These are phyloP conservation scores for Cronartium ribicola DNA, from an alignment of 1,284 basidiomycete genomes.

Conservation along the genomic window DNA sequence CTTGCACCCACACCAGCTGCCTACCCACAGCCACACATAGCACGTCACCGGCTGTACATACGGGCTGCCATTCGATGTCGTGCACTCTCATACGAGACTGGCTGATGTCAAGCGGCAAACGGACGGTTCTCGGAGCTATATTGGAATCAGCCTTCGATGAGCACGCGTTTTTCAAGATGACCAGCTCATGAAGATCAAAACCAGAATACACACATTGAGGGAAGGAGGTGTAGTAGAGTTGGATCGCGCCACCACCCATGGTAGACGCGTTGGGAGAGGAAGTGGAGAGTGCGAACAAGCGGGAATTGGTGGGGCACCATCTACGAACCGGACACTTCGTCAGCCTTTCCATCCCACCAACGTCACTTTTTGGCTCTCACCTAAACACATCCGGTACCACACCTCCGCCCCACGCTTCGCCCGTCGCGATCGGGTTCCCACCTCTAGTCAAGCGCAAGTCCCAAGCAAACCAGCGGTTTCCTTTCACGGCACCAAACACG, in stretches of 20 bases:
- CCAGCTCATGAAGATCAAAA: not conserved
- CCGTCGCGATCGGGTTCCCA: constrained; percentile 25
- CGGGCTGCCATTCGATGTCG: constrained; percentile 37
- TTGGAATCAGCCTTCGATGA: not conserved
- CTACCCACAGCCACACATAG: constrained; percentile 28
- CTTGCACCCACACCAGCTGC: constrained; percentile 35
- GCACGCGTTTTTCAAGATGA: not conserved
- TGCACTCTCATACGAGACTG: constrained; percentile 21
- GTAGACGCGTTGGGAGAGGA: constrained; percentile 29
- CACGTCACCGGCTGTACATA: constrained; percentile 16
- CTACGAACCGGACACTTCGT: not conserved
- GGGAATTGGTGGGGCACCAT: constrained; percentile 36
- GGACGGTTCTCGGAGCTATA: constrained; percentile 17
- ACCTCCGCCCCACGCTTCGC: constrained; percentile 16
- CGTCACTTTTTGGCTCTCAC: not conserved
- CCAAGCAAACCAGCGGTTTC: constrained; percentile 32
- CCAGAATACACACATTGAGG: constrained; percentile 18
- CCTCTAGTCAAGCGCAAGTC: constrained; percentile 22
- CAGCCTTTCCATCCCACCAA: not conserved
- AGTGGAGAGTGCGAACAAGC: constrained; percentile 33
- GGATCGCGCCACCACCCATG: constrained; percentile 18
- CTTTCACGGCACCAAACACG: constrained; percentile 35
- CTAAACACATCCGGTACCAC: constrained; percentile 22
- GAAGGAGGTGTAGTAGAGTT: constrained; percentile 26
- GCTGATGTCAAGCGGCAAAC: constrained; percentile 11